Percentiles rank a stretch among this genome's conserved stretches.
These are phyloP conservation scores for Pleurozium schreberi DNA, from an alignment of 225 moss, liverwort and hornwort genomes.

Conservation along the genomic window DNA sequence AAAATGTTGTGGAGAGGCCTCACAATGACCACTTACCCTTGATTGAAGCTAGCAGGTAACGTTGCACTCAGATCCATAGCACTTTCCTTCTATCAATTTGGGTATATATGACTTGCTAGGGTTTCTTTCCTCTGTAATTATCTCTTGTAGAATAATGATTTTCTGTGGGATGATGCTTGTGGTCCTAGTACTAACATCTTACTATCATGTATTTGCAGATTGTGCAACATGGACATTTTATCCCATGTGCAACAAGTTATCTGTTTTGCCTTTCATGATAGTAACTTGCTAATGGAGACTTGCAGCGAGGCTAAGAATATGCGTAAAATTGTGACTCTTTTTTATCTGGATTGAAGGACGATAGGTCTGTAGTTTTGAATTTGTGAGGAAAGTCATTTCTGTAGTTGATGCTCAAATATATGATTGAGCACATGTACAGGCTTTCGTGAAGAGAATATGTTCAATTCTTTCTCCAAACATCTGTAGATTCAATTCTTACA, in stretches of 20 bases:
- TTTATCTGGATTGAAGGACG: slow-evolving; percentile 70
- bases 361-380: slow-evolving; percentile 8
- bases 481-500: slow-evolving; percentile 1
- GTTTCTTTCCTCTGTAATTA: background rate
- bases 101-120: background rate
- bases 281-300: slow-evolving; percentile 99
- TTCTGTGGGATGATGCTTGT: background rate
- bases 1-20: slow-evolving; percentile 98
- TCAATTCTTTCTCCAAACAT: slow-evolving; percentile 32
- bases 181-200: background rate
- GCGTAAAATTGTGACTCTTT: slow-evolving; percentile 96
- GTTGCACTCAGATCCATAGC: background rate
- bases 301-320: slow-evolving; percentile 95
- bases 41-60: slow-evolving; percentile 96
- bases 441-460: slow-evolving; percentile 6
- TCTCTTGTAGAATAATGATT: background rate
- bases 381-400: slow-evolving; percentile 3
- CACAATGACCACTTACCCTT: slow-evolving; percentile 93
- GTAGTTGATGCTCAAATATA: slow-evolving; percentile 25
- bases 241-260: slow-evolving; percentile 99
- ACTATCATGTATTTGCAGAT: slow-evolving; percentile 32
- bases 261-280: slow-evolving; percentile 99
- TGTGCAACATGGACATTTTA: slow-evolving; percentile 99
- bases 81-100: background rate
- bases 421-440: slow-evolving; percentile 21